Base-by-base conservation (phyloP, 1,284 basidiomycete genomes). In the Ganoderma sp. region DNA sequence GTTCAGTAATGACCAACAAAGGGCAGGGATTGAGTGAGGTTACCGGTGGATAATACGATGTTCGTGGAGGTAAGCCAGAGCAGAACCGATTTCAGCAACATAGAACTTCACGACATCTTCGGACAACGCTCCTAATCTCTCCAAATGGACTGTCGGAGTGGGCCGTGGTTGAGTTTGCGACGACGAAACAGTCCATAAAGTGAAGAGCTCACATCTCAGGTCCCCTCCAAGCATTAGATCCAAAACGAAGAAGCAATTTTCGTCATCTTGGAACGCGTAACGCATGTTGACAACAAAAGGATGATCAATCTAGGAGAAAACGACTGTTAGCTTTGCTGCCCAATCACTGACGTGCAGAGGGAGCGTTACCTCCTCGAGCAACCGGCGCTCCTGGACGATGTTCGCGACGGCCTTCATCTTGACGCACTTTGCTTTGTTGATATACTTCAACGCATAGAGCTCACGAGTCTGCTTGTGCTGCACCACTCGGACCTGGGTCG, bases 191-290 rank as follows among this genome's bases (percentile, higher is more conserved):
- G 32, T 22, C 14, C 28, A 3, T n/a, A n/a, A 6, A 57, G 28
- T 48, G 7, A 7, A 52, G 65, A 50, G 84, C 92, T 75, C 78
- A 96, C 95, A 99, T 73, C 97, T 87, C 70, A 99, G 84, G 81
- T 99, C 97, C 25, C 97, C 97, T 10, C 97, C 97, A 10, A 99
- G 86, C 97, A 99, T 99, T 67, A 99, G 86, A 82, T 99, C 97
- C 72, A 99, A 82, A 19, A 99, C 97, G 79, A 99, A 99, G 85
- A 99, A 99, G 76, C 97, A 96, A 79, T 99, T 99, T 79, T 99
- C 97, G 77, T 99, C 97, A 78, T 99, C 97, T 79, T 99, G 97
- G 79, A 99, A 99, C 19, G 97, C 97, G 79, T 99, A 99, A 61
- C 97, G 90, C 78, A 99, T 78, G 80, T 99, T 99, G 79, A 98